These are phyloP conservation scores for Viridothelium virens DNA, from an alignment of 495 filamentous ascomycete genomes.

Conservation along the genomic window DNA sequence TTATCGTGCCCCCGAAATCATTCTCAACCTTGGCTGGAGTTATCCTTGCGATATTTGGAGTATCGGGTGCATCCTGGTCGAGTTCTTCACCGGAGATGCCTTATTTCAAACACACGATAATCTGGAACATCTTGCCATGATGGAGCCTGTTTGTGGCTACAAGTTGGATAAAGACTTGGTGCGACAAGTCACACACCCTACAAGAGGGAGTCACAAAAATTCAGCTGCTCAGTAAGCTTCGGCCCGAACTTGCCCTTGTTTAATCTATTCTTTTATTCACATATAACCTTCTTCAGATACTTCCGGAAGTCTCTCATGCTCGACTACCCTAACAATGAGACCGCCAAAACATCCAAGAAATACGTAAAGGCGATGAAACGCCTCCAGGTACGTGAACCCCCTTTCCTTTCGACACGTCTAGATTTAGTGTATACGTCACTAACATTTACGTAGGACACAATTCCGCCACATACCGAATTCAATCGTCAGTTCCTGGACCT, in stretches of 20 bases:
- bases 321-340: conserved; percentile 83
- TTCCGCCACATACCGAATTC: conserved; percentile 70
- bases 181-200: conserved; percentile 57
- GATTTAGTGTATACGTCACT: conserved; percentile 18
- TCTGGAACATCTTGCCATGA: conserved; percentile 97
- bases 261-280: conserved; percentile 2
- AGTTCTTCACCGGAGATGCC: conserved; percentile 96
- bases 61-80: conserved; percentile 97
- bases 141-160: conserved; percentile 78
- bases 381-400: conserved; percentile 55
- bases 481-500: conserved; percentile 82
- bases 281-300: conserved; percentile 48
- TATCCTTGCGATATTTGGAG: conserved; percentile 99
- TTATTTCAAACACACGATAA: conserved; percentile 98
- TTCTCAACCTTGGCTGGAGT: conserved; percentile 93
- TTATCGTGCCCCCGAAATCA: conserved; percentile 95
- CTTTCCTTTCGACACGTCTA: neutral
- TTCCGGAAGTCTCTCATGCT: conserved; percentile 64
- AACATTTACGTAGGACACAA: conserved; percentile 64
- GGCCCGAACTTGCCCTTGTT: neutral
- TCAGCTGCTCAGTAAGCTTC: conserved; percentile 69
- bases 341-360: conserved; percentile 77
- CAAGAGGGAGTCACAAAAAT: conserved; percentile 58
- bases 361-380: conserved; percentile 95
- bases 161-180: conserved; percentile 71